These are phyloP conservation scores for Adansonia rubrostipa DNA, from an alignment of 441 rosid species.

Conservation along the genomic window DNA sequence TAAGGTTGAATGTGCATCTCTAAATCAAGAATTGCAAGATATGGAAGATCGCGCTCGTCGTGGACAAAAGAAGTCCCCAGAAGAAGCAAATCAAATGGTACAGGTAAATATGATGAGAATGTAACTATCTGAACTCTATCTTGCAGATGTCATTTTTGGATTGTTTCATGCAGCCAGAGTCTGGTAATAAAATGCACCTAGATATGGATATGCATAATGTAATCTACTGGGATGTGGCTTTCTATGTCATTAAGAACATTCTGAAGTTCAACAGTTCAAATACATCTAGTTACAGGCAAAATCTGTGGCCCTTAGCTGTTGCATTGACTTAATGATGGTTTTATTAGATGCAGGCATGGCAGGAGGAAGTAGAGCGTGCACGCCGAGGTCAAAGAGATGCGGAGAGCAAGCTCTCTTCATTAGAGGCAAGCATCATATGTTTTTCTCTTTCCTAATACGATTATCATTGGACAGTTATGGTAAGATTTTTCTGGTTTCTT, in stretches of 20 bases:
- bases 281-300: neutral
- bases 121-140: neutral
- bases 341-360: constrained; percentile 88
- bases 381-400: constrained; percentile 97
- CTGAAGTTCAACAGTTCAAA: constrained; percentile 10
- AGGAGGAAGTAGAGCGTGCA: constrained; percentile 94
- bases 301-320: constrained; percentile 3
- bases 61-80: constrained; percentile 88
- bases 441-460: neutral
- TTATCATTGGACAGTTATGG: constrained; percentile 11
- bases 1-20: constrained; percentile 87
- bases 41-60: constrained; percentile 86
- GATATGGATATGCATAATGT: constrained; percentile 1
- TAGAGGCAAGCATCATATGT: constrained; percentile 66
- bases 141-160: constrained; percentile 12
- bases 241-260: constrained; percentile 3
- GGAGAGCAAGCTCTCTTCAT: constrained; percentile 83
- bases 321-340: constrained; percentile 25
- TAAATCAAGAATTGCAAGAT: constrained; percentile 96
- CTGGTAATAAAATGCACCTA: neutral
- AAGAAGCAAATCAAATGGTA: constrained; percentile 89
- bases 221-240: constrained; percentile 6
- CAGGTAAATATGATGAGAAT: constrained; percentile 60
- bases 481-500: neutral
- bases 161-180: neutral